Evolutionary conservation across 176 grass and related monocot species (phyloP).

Genomic region (Triticum aestivum): DNA sequence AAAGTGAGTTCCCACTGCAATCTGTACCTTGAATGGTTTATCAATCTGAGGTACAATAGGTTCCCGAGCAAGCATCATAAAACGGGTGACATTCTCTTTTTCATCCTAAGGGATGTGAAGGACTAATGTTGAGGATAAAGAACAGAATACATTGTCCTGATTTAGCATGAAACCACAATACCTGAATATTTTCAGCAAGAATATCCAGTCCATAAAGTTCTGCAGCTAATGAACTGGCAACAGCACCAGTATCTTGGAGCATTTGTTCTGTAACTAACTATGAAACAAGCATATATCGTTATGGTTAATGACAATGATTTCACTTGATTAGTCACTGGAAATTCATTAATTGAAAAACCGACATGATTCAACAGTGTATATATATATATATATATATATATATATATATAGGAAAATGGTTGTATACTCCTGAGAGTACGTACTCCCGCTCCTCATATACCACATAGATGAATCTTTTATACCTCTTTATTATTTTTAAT

Average conservation of each 20-base stretch:
- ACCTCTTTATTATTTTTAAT: no score
- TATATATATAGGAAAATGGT: no score
- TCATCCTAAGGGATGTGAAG: slow-evolving; percentile 64
- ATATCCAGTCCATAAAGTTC: slow-evolving; percentile 88
- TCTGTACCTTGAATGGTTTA: slow-evolving; percentile 82
- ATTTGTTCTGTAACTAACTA: slow-evolving; percentile 69
- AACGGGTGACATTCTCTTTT: slow-evolving; percentile 82
- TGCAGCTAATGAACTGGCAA: slow-evolving; percentile 85
- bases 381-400: background rate
- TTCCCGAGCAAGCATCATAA: slow-evolving; percentile 84
- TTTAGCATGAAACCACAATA: slow-evolving; percentile 28
- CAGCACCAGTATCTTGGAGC: slow-evolving; percentile 67
- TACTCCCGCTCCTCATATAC: no score
- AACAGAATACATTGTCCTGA: background rate
- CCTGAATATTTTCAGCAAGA: slow-evolving; percentile 96
- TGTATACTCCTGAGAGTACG: no score
- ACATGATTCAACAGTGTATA: background rate
- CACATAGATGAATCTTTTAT: no score
- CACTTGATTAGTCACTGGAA: background rate
- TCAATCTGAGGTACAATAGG: slow-evolving; percentile 71
- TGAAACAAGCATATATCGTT: background rate
- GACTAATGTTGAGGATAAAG: slow-evolving; percentile 14
- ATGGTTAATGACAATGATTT: slow-evolving; percentile 12
- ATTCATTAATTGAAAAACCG: background rate
- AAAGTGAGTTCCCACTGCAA: background rate